Evolutionary conservation across 2,329 filamentous ascomycete species (phyloP).

Genomic region (Bipolaris gigantea): DNA sequence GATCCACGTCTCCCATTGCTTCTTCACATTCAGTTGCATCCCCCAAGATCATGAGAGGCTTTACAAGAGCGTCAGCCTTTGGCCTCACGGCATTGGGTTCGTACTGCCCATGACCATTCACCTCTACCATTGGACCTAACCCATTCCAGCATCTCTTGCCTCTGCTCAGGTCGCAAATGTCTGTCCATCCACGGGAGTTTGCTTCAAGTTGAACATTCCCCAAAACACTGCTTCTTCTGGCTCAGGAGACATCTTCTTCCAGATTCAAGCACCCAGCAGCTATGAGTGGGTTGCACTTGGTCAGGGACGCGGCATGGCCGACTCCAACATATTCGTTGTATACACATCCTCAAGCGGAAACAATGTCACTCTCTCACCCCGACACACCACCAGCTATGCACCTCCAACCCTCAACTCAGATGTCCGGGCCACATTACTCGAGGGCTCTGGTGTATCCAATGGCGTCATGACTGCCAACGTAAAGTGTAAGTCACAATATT

Average conservation of each 20-base stretch:
- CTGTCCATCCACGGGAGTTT: conserved; percentile 40
- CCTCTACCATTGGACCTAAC: conserved; percentile 17
- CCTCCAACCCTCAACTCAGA: conserved; percentile 49
- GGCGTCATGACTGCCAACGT: conserved; percentile 61
- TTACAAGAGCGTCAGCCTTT: conserved; percentile 10
- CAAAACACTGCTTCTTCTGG: conserved; percentile 54
- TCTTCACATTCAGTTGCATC: neutral
- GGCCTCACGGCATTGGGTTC: conserved; percentile 35
- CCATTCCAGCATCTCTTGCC: conserved; percentile 25
- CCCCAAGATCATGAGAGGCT: neutral
- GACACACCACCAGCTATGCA: conserved; percentile 50
- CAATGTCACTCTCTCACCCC: conserved; percentile 62
- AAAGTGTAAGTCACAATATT: conserved; percentile 47
- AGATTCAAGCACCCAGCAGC: conserved; percentile 56
- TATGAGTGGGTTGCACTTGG: conserved; percentile 60
- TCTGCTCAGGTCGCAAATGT: conserved; percentile 38
- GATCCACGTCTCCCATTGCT: conserved; percentile 1
- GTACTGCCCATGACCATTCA: conserved; percentile 3
- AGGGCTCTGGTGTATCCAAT: conserved; percentile 56
- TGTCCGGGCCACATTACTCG: conserved; percentile 54
- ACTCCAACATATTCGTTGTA: conserved; percentile 61
- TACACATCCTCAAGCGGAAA: conserved; percentile 56
- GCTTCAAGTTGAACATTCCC: conserved; percentile 60
- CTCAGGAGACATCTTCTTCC: conserved; percentile 60
- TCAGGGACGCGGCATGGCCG: conserved; percentile 58